Evolutionary conservation across 495 filamentous ascomycete genomes (phyloP), one percentile per base, ranked within the genome.

Genomic region (Immersiella caudata): DNA sequence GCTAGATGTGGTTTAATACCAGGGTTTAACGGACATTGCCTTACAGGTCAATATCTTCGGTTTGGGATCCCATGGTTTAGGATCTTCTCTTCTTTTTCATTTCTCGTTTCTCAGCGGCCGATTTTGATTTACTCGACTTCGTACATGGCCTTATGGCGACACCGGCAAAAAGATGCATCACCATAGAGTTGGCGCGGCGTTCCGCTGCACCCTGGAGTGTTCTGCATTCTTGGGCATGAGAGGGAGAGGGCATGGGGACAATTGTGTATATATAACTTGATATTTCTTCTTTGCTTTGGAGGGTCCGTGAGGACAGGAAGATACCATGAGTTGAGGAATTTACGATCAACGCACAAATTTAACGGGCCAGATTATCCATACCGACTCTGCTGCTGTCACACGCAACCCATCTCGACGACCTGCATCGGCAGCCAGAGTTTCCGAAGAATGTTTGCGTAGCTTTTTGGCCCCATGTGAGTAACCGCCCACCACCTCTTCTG

Each of bases 181-280:
- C 56, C 52, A 68, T 68, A 71, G 66, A 68, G 36, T 50, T 51
- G 56, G 27, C 52, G 50, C 24, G 21, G 29, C 26, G 63, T 14
- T 33, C 60, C 26, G 24, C 25, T 46, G 51, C 66, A 40, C 65
- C 64, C 56, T 55, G n/a, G 35, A 25, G 16, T 57, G 27, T 66
- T 63, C 24, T 63, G 26, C 25, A 59, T 61, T 67, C 56, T 58
- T 65, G 61, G 35, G 63, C 52, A 61, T 61, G 64, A 68, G 50
- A 40, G 22, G 33, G 52, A 35, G 36, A 66, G 50, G 59, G 62
- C 55, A 68, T 59, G 29, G 63, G 52, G 25, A 22, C 26, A 36
- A 29, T 25, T 70, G 64, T 70, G 64, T 73, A 71, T 71, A 73
- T 70, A 73, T 69, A 70, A 68, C 57, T 68, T 55, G 0, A 6